Percentiles rank a stretch among this genome's conserved stretches.
Conservation (phyloP, 148 eudicot genomes). For the Vaccinium vitisidaea region DNA sequence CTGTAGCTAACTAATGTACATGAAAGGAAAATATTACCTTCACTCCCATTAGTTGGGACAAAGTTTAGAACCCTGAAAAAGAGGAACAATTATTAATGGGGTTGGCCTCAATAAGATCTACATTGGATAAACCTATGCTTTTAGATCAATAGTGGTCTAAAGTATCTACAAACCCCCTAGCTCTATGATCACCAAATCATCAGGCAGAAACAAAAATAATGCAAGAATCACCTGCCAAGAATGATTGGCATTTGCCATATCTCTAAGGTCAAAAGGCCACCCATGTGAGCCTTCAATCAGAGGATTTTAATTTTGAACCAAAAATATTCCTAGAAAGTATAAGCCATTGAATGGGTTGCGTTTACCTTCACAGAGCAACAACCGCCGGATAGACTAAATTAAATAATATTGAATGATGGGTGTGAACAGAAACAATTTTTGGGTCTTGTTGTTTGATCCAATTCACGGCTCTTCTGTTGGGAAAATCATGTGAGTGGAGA, state of each 20-base stretch:
- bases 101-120: not conserved
- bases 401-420: too few species aligned
- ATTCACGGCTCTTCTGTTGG: not conserved
- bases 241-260: not conserved
- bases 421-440: too few species aligned
- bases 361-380: not conserved
- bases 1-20: too few species aligned
- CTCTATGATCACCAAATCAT: not conserved
- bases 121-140: not conserved
- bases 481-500: not conserved
- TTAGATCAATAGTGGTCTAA: not conserved
- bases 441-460: too few species aligned
- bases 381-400: not conserved
- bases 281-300: slow-evolving; percentile 5
- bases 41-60: not conserved
- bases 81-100: not conserved
- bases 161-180: not conserved
- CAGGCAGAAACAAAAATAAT: not conserved
- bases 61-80: not conserved
- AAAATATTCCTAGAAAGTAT: not conserved
- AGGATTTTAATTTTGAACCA: not conserved
- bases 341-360: not conserved
- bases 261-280: not conserved
- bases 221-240: not conserved
- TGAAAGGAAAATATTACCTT: too few species aligned